phyloP scores from a whole-genome alignment of 257 asterid species.

The Eucommia ulmoides region DNA sequence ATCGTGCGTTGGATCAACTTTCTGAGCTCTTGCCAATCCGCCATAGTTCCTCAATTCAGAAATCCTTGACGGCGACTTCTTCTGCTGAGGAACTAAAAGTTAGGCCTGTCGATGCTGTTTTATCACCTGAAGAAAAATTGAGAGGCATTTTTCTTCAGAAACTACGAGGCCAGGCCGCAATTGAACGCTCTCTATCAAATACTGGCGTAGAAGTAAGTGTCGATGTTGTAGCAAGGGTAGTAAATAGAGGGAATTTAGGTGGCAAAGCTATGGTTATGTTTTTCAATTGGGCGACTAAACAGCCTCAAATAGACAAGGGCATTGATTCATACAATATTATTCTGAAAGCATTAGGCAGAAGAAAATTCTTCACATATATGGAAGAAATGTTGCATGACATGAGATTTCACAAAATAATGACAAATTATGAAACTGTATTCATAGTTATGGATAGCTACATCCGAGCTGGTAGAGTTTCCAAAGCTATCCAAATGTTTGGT shows the following conservation, averaged over 20 bases:
- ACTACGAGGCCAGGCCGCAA: slow-evolving; percentile 30
- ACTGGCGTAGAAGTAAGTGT: slow-evolving; percentile 39
- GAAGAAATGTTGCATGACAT: slow-evolving; percentile 41
- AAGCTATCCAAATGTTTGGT: slow-evolving; percentile 39
- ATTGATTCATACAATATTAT: slow-evolving; percentile 25
- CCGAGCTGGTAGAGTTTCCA: slow-evolving; percentile 49
- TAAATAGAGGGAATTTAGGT: slow-evolving; percentile 49
- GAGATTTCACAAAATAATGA: slow-evolving; percentile 27
- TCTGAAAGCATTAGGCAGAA: slow-evolving; percentile 66
- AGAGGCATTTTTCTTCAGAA: slow-evolving; percentile 78
- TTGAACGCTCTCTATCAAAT: slow-evolving; percentile 27
- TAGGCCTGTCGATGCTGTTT: slow-evolving; percentile 34
- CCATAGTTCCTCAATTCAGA: slow-evolving; percentile 10
- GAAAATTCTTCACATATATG: slow-evolving; percentile 57
- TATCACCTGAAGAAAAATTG: slow-evolving; percentile 66
- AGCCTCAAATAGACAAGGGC: slow-evolving; percentile 18
- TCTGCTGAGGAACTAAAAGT: slow-evolving; percentile 10
- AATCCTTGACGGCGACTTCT: slow-evolving; percentile 9
- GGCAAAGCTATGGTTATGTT: slow-evolving; percentile 51
- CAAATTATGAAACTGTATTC: slow-evolving; percentile 37
- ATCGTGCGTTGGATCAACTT: slow-evolving; percentile 43
- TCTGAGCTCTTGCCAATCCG: slow-evolving; percentile 42
- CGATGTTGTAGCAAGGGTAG: slow-evolving; percentile 45
- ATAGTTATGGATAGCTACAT: slow-evolving; percentile 56
- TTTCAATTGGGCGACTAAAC: slow-evolving; percentile 61